Conservation (phyloP, 257 asterid genomes). For the Echites panduratus region DNA sequence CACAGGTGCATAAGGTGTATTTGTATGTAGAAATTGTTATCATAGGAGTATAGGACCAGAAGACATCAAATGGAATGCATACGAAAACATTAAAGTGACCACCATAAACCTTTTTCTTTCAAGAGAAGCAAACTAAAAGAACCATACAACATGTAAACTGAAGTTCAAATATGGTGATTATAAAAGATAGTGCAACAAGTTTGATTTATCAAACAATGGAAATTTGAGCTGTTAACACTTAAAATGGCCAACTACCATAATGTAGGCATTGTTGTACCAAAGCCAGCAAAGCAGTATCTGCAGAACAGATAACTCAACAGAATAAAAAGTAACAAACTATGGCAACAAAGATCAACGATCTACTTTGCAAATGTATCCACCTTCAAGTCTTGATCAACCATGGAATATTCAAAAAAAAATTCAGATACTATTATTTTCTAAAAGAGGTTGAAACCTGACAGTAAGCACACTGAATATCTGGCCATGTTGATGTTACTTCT, state of each 20-base stretch:
- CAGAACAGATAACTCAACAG: not conserved
- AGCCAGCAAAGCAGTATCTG: not conserved
- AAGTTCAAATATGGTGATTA: not conserved
- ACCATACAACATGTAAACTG: not conserved
- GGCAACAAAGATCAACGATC: not conserved
- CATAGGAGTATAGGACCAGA: not conserved
- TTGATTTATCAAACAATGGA: not conserved
- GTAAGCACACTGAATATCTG: not conserved
- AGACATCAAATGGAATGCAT: not conserved
- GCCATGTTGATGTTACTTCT: not conserved
- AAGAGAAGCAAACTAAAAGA: not conserved
- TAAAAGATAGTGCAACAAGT: not conserved
- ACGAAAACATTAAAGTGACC: not conserved
- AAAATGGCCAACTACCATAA: not conserved
- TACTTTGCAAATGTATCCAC: not conserved
- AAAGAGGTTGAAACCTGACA: not conserved
- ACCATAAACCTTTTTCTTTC: not conserved
- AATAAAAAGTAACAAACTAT: not conserved
- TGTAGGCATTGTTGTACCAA: not conserved
- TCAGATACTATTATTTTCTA: not conserved
- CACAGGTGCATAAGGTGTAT: not conserved
- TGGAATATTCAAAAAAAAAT: not conserved
- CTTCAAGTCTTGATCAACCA: not conserved
- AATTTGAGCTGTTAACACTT: not conserved
- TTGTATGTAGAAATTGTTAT: not conserved